Evolutionary conservation across 495 filamentous ascomycete genomes (phyloP).

Genomic region (Aspergillus bertholletiae): DNA sequence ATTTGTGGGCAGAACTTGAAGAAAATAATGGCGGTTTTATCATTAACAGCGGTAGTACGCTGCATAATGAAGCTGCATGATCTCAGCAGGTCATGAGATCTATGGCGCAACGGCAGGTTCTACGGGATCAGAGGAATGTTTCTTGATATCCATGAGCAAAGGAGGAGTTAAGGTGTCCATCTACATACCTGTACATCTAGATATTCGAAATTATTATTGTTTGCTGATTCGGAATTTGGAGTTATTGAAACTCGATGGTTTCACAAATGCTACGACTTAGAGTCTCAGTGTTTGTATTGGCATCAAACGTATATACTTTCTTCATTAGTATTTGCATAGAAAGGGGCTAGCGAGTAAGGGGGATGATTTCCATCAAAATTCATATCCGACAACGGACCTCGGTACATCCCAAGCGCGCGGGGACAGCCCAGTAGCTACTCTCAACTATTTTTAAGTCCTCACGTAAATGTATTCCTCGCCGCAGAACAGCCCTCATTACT

Average conservation of each 20-base stretch:
- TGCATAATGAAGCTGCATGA: background rate
- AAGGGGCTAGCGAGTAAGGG: no score
- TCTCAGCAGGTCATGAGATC: slow-evolving; percentile 3
- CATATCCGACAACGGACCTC: slow-evolving; percentile 27
- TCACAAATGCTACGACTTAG: background rate
- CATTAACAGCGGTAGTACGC: background rate
- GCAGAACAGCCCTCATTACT: background rate
- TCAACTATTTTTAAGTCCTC: background rate
- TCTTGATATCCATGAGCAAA: slow-evolving; percentile 6
- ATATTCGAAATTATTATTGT: background rate
- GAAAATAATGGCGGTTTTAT: background rate
- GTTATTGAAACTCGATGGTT: background rate
- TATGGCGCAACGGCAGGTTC: slow-evolving; percentile 6
- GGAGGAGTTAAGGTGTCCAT: slow-evolving; percentile 22
- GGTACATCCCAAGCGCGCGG: slow-evolving; percentile 21
- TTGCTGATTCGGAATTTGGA: no score
- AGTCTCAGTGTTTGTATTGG: no score
- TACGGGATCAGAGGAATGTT: slow-evolving; percentile 1
- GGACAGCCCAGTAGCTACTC: no score
- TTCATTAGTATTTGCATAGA: no score
- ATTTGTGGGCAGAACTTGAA: background rate
- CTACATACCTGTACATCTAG: background rate
- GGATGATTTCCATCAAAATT: background rate
- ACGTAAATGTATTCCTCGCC: background rate
- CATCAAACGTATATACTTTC: no score